Evolutionary conservation across 768 basidiomycete genomes (phyloP).

Genomic region (Lyophyllum decastes): DNA sequence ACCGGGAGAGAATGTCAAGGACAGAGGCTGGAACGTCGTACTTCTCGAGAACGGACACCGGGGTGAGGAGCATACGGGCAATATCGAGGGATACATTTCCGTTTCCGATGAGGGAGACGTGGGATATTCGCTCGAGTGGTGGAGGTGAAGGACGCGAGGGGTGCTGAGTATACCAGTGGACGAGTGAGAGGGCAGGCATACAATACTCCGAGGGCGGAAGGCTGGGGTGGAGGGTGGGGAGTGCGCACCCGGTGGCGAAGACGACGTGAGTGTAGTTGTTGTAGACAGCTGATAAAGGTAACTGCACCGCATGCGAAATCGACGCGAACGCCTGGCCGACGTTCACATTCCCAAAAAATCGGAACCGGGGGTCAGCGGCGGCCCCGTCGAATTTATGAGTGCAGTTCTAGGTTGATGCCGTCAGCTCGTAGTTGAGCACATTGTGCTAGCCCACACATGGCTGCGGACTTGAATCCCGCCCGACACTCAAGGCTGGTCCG

Average conservation of each 20-base stretch:
- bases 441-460: slow-evolving; percentile 3
- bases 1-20: slow-evolving; percentile 62
- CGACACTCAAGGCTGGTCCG: not conserved
- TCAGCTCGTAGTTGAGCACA: not conserved
- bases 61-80: slow-evolving; percentile 84
- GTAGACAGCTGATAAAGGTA: slow-evolving; percentile 65
- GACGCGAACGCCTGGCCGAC: slow-evolving; percentile 38
- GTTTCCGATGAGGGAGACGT: slow-evolving; percentile 88
- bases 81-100: slow-evolving; percentile 95
- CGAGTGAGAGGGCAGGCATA: slow-evolving; percentile 79
- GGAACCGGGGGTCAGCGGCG: slow-evolving; percentile 77
- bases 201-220: slow-evolving; percentile 49
- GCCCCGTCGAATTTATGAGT: slow-evolving; percentile 90
- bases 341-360: slow-evolving; percentile 91
- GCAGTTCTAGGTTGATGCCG: slow-evolving; percentile 70
- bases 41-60: slow-evolving; percentile 55
- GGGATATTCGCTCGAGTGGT: slow-evolving; percentile 60
- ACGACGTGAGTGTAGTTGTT: slow-evolving; percentile 83
- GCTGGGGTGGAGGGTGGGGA: slow-evolving; percentile 59
- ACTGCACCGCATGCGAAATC: slow-evolving; percentile 51
- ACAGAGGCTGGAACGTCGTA: slow-evolving; percentile 83
- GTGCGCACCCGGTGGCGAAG: slow-evolving; percentile 83
- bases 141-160: slow-evolving; percentile 67
- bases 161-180: slow-evolving; percentile 97
- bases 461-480: slow-evolving; percentile 8